Conservation (phyloP, 306 rosid genomes). For the Quercus berberidifolia region DNA sequence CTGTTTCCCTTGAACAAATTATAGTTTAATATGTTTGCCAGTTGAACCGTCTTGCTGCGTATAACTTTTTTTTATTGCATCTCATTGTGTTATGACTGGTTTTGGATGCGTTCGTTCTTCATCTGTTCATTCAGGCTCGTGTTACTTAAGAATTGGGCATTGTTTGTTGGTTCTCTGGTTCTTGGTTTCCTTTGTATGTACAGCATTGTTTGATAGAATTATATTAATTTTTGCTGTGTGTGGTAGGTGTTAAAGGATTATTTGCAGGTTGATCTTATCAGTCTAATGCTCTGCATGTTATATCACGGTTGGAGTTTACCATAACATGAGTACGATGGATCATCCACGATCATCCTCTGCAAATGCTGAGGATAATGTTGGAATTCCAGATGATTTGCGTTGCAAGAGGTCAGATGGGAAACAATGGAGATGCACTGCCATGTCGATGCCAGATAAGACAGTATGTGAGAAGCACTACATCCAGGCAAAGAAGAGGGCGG, state of each 20-base stretch:
- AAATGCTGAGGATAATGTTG: slow-evolving; percentile 64
- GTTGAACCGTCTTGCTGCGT: background rate
- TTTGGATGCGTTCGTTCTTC: background rate
- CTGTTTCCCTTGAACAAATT: background rate
- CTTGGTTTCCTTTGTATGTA: background rate
- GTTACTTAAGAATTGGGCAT: background rate
- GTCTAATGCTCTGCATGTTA: background rate
- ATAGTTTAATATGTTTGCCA: background rate
- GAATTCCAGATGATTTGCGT: slow-evolving; percentile 90
- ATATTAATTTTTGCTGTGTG: background rate
- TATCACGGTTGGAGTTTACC: background rate
- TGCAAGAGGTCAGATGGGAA: slow-evolving; percentile 99
- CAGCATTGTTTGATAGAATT: background rate
- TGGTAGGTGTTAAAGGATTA: background rate
- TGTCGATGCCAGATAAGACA: slow-evolving; percentile 98
- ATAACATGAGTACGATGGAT: slow-evolving; percentile 44
- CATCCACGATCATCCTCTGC: slow-evolving; percentile 40
- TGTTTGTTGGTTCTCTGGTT: background rate
- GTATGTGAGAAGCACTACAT: slow-evolving; percentile 98
- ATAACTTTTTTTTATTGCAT: background rate
- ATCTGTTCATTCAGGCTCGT: background rate
- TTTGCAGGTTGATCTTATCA: background rate
- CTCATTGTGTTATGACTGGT: background rate
- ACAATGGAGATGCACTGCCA: slow-evolving; percentile 97
- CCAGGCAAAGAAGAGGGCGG: slow-evolving; percentile 97